These are phyloP conservation scores for Pisolithus orientalis DNA, from an alignment of 768 basidiomycete genomes.

Conservation along the genomic window DNA sequence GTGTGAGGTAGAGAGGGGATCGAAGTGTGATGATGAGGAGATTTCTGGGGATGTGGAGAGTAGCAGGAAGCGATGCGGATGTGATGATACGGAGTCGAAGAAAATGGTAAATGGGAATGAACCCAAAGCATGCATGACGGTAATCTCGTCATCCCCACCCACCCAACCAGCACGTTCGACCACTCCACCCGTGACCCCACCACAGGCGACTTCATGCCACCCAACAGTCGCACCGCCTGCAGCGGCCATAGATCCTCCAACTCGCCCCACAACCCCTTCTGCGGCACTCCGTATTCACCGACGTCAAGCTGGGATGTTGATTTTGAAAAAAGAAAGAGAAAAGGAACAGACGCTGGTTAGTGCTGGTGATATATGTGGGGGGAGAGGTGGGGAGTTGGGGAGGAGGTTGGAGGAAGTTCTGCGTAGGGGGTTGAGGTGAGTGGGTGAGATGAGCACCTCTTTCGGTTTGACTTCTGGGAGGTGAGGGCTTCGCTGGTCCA, in stretches of 20 bases:
- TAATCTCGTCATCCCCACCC: neutral
- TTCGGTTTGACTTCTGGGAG: no score
- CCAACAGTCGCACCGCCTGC: neutral
- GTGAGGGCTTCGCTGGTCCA: no score
- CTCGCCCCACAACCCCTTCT: constrained; percentile 15
- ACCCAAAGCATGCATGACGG: neutral
- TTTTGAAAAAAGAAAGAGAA: constrained; percentile 55
- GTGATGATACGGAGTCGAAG: neutral
- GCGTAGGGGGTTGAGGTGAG: neutral
- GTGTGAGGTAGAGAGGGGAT: constrained; percentile 9
- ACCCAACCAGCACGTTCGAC: neutral
- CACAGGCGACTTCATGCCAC: neutral
- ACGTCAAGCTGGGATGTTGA: constrained; percentile 41
- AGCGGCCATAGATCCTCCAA: neutral
- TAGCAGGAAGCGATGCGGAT: constrained; percentile 5
- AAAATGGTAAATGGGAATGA: neutral
- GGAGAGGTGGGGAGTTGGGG: constrained; percentile 73
- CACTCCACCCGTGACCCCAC: neutral
- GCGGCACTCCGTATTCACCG: constrained; percentile 22
- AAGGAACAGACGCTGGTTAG: constrained; percentile 65
- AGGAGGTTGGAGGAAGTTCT: constrained; percentile 51
- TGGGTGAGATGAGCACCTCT: no score
- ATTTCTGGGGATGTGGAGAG: neutral
- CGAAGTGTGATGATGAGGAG: neutral
- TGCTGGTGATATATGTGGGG: constrained; percentile 74